Base-by-base conservation (phyloP, 2,329 filamentous ascomycete genomes). In the Cercospora sp. region DNA sequence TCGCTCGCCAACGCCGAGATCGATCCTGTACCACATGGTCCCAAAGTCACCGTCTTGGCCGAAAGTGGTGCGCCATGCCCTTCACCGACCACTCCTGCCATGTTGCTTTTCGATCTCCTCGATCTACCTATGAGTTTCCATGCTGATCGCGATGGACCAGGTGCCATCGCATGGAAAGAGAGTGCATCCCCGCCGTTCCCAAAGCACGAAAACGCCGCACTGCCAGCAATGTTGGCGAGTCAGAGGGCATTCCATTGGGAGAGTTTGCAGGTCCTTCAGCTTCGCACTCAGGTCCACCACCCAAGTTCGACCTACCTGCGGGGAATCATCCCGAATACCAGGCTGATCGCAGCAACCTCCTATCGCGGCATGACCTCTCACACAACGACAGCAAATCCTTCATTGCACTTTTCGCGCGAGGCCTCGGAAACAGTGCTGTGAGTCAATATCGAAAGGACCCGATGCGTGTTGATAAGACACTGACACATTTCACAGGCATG, bases 151-250 rank as follows among this genome's bases (percentile, higher is more conserved):
- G 28, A 45, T 28, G 28, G 8, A 36, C 28, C 67, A 76, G 75
- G 70, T 76, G 75, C 60, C 59, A 69, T 63, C 73, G 74, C 23
- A 74, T 74, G 72, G 68, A 70, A 57, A 68, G 69, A 67, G 71
- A 75, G 33, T 76, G 75, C 58, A 59, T 71, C 26, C 70, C 74
- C 58, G 69, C 72, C 7, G 66, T 75, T 20, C 74, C 73, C 16
- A 75, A 74, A 64, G 69, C 72, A 58, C 68, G 74, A n/a, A 75
- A 75, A 60, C 70, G 73, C 36, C 67, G 71, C 28, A 71, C 70
- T 42, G 68, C 68, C 55, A 70, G 70, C 51, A 68, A 67, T 18
- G 65, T 72, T 5, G 67, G 69, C 39, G 72, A 72, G 48, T 66
- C 66, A 9, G 67, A 72, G 64, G 69, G 71, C 20, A 66, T 70